These are phyloP conservation scores for Dactylellina cionopaga DNA, from an alignment of 2,329 filamentous ascomycete species.

Conservation along the genomic window DNA sequence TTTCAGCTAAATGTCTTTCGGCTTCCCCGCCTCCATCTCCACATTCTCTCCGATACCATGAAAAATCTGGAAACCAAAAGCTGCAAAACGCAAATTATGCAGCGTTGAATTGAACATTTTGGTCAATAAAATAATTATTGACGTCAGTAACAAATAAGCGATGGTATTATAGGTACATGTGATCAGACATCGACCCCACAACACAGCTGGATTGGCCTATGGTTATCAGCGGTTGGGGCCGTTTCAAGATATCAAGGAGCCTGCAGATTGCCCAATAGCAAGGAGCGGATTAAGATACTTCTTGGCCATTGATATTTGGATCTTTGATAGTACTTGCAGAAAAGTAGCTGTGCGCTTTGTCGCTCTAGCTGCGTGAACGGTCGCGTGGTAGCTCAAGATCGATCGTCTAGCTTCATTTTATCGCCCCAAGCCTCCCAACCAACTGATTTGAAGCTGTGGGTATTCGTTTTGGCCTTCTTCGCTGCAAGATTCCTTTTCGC, in stretches of 20 bases:
- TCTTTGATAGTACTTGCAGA: not conserved
- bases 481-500: not conserved
- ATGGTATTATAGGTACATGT: slow-evolving; percentile 10
- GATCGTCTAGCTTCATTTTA: not conserved
- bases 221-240: not conserved
- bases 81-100: not conserved
- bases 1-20: not conserved
- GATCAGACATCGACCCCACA: not conserved
- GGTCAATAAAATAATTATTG: too few relatives aligned
- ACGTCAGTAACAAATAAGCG: slow-evolving; percentile 18
- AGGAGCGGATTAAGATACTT: not conserved
- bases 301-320: not conserved
- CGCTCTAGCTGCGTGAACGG: not conserved
- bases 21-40: slow-evolving; percentile 1
- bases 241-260: not conserved
- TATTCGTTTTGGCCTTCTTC: not conserved
- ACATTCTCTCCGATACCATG: not conserved
- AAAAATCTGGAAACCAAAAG: not conserved
- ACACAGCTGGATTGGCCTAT: not conserved
- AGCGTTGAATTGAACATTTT: too few relatives aligned
- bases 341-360: not conserved
- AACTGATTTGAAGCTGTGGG: not conserved
- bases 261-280: slow-evolving; percentile 3
- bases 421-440: not conserved
- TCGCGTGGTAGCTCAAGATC: slow-evolving; percentile 17